Percentiles rank a stretch among this genome's conserved stretches.
Conservation (phyloP, 2,329 filamentous ascomycete genomes). For the Sporothrix pseudoabietina region DNA sequence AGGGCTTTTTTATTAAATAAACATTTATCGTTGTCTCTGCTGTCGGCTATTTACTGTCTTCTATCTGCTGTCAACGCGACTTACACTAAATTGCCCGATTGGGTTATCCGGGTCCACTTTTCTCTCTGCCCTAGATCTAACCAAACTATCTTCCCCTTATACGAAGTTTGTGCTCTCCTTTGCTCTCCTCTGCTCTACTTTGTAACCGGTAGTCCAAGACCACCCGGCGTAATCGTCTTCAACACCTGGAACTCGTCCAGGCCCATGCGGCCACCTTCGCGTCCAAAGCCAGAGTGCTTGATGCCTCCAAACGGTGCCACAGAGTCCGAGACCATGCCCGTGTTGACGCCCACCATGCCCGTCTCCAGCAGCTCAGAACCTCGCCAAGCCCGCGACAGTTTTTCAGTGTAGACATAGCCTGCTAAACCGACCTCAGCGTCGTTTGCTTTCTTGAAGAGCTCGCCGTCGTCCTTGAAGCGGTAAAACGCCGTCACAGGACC, state of each 20-base stretch:
- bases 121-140: not conserved
- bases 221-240: slow-evolving; percentile 64
- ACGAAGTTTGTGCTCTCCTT: not conserved
- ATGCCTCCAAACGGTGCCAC: slow-evolving; percentile 40
- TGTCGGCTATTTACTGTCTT: too few species aligned
- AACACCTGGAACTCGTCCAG: slow-evolving; percentile 58
- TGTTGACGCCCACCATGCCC: slow-evolving; percentile 63
- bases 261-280: slow-evolving; percentile 69
- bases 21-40: not conserved
- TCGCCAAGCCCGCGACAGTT: slow-evolving; percentile 42
- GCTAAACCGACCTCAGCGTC: slow-evolving; percentile 40
- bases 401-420: slow-evolving; percentile 38
- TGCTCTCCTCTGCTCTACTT: not conserved
- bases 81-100: not conserved
- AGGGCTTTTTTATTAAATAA: too few species aligned
- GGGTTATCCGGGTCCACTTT: not conserved
- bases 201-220: not conserved
- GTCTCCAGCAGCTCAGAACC: slow-evolving; percentile 57
- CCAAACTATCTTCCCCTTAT: not conserved
- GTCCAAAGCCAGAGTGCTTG: slow-evolving; percentile 58
- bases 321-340: slow-evolving; percentile 42
- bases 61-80: not conserved
- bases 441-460: slow-evolving; percentile 43
- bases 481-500: slow-evolving; percentile 34
- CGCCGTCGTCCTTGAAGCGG: slow-evolving; percentile 40